Evolutionary conservation across 331 rosid genomes (phyloP), one percentile per base, ranked within the genome.

Genomic region (Rosa hybrid): DNA sequence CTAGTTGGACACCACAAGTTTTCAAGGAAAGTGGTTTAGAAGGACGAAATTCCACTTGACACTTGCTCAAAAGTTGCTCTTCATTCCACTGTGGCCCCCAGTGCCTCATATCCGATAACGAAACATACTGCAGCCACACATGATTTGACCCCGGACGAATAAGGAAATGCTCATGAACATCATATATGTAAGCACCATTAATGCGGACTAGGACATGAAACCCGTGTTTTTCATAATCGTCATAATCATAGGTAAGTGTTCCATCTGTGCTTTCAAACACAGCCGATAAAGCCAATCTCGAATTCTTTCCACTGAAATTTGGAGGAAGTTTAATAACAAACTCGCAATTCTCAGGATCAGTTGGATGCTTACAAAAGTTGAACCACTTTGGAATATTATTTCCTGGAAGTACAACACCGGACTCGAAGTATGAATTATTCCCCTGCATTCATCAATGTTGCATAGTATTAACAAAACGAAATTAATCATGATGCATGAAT

Each of bases 121-220:
- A 72, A 51, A 72, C 12, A 18, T 72, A 72, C 38, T 72, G 77
- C 77, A 51, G 48, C 77, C 77, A 72, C 63, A 50, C 77, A 30
- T 72, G 77, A 72, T 51, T 56, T 30, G 77, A 50, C 63, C 77
- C 77, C 13, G 63, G 64, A 0, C 30, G 5, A 27, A 72, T 17
- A 1, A 64, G 45, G 8, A 72, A 0, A 30, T 72, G 77, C 18
- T 72, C 64, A 17, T 51, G 27, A 30, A 20, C n/a, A 7, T 1
- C 16, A 50, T 7, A 72, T 7, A 72, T 30, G 17, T 72, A 46
- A 30, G 51, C 77, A 8, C 63, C 64, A 12, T 72, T 72, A 1
- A 72, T 72, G 77, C 7, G 34, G 48, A 72, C 27, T 17, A 48
- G 46, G 27, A 72, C 64, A 18, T 50, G 63, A 51, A 72, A 72